These are phyloP conservation scores for Astragalus membranaceus DNA, from an alignment of 306 rosid genomes.

Conservation along the genomic window DNA sequence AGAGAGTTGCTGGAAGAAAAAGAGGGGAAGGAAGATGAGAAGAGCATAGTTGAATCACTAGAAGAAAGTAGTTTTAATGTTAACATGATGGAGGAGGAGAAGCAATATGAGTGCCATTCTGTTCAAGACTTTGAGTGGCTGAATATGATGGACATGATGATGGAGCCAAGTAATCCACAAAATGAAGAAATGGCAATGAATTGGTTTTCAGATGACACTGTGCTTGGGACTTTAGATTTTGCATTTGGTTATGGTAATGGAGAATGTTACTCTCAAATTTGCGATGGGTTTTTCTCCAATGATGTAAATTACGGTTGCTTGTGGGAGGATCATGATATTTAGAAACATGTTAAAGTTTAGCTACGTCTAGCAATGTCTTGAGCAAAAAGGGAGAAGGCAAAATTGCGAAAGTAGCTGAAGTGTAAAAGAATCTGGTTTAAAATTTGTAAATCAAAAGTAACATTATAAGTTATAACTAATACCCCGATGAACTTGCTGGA, in stretches of 20 bases:
- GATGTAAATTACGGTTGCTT: slow-evolving; percentile 33
- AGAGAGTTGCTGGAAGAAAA: slow-evolving; percentile 49
- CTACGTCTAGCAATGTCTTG: not conserved
- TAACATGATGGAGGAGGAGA: not conserved
- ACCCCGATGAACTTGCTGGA: too few species aligned
- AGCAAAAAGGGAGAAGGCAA: not conserved
- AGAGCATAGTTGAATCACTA: not conserved
- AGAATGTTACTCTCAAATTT: slow-evolving; percentile 24
- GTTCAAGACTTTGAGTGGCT: slow-evolving; percentile 32
- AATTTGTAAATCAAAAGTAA: not conserved
- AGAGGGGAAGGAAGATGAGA: slow-evolving; percentile 16
- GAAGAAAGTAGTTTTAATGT: not conserved
- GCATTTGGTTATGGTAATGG: slow-evolving; percentile 22
- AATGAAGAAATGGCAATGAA: slow-evolving; percentile 19
- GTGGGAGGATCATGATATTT: slow-evolving; percentile 32
- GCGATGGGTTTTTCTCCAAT: slow-evolving; percentile 15
- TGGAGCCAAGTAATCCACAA: slow-evolving; percentile 15
- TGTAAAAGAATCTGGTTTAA: not conserved
- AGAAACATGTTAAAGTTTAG: slow-evolving; percentile 1
- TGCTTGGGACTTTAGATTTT: slow-evolving; percentile 29
- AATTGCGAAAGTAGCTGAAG: not conserved
- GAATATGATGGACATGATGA: slow-evolving; percentile 20
- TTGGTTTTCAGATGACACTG: slow-evolving; percentile 38
- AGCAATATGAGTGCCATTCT: not conserved
- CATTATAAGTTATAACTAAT: too few species aligned